phyloP scores from a whole-genome alignment of 257 asterid species.

The Lycium ferocissimum region DNA sequence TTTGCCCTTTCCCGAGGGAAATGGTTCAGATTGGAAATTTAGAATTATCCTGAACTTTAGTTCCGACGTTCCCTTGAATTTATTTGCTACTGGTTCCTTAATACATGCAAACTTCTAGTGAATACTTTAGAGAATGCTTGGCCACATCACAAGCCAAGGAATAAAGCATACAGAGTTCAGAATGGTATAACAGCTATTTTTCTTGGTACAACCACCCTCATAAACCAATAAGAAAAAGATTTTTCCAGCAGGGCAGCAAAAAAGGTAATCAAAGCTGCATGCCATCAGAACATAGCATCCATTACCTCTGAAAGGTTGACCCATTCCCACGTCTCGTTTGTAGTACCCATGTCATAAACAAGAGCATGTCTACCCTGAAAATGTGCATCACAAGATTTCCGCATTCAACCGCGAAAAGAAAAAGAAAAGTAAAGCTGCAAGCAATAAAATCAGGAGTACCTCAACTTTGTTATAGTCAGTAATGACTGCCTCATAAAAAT shows the following conservation, averaged over 20 bases:
- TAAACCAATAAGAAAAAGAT: constrained; percentile 23
- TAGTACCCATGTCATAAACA: constrained; percentile 64
- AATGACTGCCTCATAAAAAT: constrained; percentile 88
- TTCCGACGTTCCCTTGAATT: neutral
- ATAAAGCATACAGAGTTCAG: neutral
- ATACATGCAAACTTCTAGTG: neutral
- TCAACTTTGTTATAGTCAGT: constrained; percentile 66
- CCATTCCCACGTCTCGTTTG: constrained; percentile 74
- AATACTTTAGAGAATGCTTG: constrained; percentile 12
- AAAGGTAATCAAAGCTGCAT: neutral
- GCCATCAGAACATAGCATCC: constrained; percentile 30
- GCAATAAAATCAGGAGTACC: constrained; percentile 48
- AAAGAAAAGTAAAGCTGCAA: constrained; percentile 9
- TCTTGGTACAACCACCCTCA: constrained; percentile 10
- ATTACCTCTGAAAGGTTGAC: constrained; percentile 74
- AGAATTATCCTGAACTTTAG: neutral
- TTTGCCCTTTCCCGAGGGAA: constrained; percentile 10
- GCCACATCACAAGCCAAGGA: neutral
- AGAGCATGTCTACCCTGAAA: constrained; percentile 77
- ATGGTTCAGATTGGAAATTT: neutral
- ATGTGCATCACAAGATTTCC: constrained; percentile 33
- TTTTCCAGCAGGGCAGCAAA: constrained; percentile 18
- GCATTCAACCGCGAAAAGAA: constrained; percentile 32
- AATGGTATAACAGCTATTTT: neutral
- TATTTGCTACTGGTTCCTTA: neutral